A percentile compares a stretch with the other conserved stretches of the same genome.
Conservation (phyloP, 2,329 filamentous ascomycete genomes). For the Colletotrichum sp. region DNA sequence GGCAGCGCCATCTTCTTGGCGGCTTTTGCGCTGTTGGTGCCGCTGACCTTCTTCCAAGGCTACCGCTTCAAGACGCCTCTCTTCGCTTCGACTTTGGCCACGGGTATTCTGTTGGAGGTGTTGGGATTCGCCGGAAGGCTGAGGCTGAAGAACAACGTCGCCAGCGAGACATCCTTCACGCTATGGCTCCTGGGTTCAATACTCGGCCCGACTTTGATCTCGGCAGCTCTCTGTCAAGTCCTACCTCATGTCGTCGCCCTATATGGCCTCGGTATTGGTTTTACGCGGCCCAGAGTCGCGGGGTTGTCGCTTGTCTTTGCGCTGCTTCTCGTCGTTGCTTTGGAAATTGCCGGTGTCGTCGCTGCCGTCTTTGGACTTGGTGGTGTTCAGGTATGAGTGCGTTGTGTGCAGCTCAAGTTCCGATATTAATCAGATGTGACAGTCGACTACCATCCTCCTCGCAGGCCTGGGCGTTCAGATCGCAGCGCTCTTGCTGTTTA, state of each 20-base stretch:
- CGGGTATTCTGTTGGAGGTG: constrained; percentile 47
- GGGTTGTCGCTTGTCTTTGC: constrained; percentile 36
- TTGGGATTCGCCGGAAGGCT: constrained; percentile 53
- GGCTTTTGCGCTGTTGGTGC: constrained; percentile 44
- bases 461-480: constrained; percentile 51
- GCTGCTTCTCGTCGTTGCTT: constrained; percentile 36
- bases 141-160: constrained; percentile 39
- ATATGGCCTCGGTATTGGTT: constrained; percentile 48
- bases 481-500: constrained; percentile 42
- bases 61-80: constrained; percentile 42
- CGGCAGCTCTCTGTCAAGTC: constrained; percentile 46
- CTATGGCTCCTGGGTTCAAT: constrained; percentile 52
- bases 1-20: constrained; percentile 47
- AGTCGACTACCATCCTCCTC: constrained; percentile 44
- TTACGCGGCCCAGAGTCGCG: constrained; percentile 38
- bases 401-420: background rate
- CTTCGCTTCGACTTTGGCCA: constrained; percentile 44
- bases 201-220: constrained; percentile 51
- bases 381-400: constrained; percentile 5
- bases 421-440: constrained; percentile 20
- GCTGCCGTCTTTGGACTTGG: constrained; percentile 40
- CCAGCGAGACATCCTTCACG: constrained; percentile 42
- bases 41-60: constrained; percentile 41
- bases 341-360: constrained; percentile 30
- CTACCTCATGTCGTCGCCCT: constrained; percentile 52